Conservation (phyloP, 495 filamentous ascomycete species). For the Podospora didyma region DNA sequence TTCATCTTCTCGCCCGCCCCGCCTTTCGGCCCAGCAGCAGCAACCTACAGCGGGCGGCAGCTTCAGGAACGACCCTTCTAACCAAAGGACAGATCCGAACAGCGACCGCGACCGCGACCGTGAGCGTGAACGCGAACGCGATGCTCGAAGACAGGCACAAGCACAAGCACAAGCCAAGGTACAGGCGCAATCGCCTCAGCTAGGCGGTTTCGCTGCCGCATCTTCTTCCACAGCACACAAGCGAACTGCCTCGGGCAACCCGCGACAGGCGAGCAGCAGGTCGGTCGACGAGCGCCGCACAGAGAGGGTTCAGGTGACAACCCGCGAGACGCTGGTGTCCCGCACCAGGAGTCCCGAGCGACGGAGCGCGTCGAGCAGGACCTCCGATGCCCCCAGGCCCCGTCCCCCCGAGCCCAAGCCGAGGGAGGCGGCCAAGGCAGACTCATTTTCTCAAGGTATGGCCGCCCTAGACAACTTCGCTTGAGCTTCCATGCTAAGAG, state of each 20-base stretch:
- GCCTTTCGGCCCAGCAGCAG: not conserved
- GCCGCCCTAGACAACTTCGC: not conserved
- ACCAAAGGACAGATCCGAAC: too few species aligned
- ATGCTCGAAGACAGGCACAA: not conserved
- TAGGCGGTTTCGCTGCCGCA: too few species aligned
- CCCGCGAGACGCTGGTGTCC: slow-evolving; percentile 58
- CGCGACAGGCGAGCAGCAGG: slow-evolving; percentile 35
- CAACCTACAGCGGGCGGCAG: too few species aligned
- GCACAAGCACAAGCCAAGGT: too few species aligned
- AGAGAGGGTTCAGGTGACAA: slow-evolving; percentile 57
- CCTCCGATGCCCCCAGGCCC: slow-evolving; percentile 36
- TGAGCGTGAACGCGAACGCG: too few species aligned
- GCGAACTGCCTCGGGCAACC: slow-evolving; percentile 39
- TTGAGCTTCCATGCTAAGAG: not conserved
- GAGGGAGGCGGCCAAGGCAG: slow-evolving; percentile 41
- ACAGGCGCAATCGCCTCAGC: too few species aligned
- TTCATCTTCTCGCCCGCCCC: slow-evolving; percentile 2
- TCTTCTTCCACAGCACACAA: slow-evolving; percentile 33
- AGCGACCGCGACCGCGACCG: too few species aligned
- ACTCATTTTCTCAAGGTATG: slow-evolving; percentile 25
- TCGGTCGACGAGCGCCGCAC: slow-evolving; percentile 39
- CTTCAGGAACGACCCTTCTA: too few species aligned
- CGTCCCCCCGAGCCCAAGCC: slow-evolving; percentile 39
- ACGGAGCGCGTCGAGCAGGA: slow-evolving; percentile 36
- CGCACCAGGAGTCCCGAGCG: slow-evolving; percentile 65